Percentiles rank a stretch among this genome's conserved stretches.
phyloP scores from a whole-genome alignment of 1,139 yeast genomes.

The Keqinozyma sinolaborantium region DNA sequence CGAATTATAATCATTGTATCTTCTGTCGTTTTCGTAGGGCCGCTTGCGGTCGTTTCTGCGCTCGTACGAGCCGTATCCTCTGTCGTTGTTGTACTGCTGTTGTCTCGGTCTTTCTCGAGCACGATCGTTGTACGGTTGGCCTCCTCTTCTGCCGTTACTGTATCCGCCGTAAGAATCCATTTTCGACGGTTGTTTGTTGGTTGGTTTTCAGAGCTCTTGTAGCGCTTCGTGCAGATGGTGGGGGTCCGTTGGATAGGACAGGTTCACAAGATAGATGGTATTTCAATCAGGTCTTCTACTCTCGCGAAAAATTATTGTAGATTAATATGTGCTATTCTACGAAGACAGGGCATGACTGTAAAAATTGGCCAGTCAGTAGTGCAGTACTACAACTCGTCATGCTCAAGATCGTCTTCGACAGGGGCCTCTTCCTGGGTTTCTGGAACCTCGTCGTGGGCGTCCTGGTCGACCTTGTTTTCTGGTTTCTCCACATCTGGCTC shows the following conservation, averaged over 20 bases:
- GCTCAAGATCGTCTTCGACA: slow-evolving; percentile 17
- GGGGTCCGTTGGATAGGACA: no score
- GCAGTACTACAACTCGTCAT: slow-evolving; percentile 54
- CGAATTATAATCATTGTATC: neutral
- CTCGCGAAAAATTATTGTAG: no score
- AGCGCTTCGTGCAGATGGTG: no score
- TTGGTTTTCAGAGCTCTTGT: no score
- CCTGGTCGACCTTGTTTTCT: neutral
- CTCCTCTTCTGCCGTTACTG: neutral
- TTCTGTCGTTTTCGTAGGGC: slow-evolving; percentile 1
- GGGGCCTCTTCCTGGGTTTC: slow-evolving; percentile 14
- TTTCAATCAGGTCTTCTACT: no score
- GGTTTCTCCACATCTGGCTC: slow-evolving; percentile 2
- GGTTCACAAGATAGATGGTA: no score
- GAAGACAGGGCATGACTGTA: no score
- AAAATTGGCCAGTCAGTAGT: no score
- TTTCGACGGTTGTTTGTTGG: no score
- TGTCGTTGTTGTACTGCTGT: neutral
- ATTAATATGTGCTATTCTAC: no score
- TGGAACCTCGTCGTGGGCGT: neutral
- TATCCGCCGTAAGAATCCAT: neutral
- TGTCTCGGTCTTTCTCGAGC: neutral
- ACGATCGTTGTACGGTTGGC: neutral
- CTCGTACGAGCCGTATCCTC: neutral
- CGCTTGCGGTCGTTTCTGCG: slow-evolving; percentile 4